Evolutionary conservation across 202 grass and related monocot species (phyloP), one percentile per base, ranked within the genome.

Genomic region (Alloteropsis angusta): DNA sequence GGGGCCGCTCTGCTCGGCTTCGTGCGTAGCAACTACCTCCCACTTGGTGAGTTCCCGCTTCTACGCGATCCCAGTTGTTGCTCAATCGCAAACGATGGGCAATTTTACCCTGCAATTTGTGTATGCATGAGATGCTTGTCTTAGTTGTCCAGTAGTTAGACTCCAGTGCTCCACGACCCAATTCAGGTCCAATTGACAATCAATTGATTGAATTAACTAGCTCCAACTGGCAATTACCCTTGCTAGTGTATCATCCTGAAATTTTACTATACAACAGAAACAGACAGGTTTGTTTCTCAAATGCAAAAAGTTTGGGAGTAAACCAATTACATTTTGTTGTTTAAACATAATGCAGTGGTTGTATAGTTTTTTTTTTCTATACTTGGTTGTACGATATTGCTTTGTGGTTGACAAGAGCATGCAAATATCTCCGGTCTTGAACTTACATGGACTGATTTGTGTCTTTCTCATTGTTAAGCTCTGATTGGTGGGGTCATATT

Each of bases 11-110:
- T 85, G 50, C 60, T 90, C 48, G 76, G 34, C 22, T 97, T 97
- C 74, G 74, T 60, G 34, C 43, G 83, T 45, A 85, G 71, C 78
- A 98, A 98, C 60, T 98, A 94, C 83, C 95, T 98, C 85, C 95
- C 95, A 34, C 76, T 98, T 68, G 95, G 95, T 92, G 68, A 45
- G 65, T 25, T 46, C 61, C 53, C 16, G 17, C 39, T 71, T 78
- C 35, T 17, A 56, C 35, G 70, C 69, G 72, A 65, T 65, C 25
- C 45, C 9, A 64, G 26, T n/a, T 64, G 15, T 13, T 71, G 48
- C 72, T 23, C 76, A 47, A 9, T 26, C 68, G 25, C 15, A 6
- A 36, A 17, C 37, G 23, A 28, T 38, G 48, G 16, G 66, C 48
- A 26, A 48, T 61, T 63, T 52, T 25, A 22, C 41, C 56, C 37